These are phyloP conservation scores for Salix udensis DNA, from an alignment of 345 rosid species.

Conservation along the genomic window DNA sequence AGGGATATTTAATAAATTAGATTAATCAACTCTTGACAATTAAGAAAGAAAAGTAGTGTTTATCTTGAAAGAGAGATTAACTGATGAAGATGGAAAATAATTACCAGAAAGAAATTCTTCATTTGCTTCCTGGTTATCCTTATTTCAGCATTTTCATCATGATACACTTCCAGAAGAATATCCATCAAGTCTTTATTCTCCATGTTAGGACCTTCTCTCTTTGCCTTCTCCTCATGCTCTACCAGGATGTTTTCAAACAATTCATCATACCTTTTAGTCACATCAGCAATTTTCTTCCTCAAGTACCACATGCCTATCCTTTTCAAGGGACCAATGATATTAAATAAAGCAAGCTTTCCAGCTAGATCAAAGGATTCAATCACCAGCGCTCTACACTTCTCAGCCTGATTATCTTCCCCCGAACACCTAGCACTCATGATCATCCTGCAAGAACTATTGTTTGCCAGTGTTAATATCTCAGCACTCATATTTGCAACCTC, in stretches of 20 bases:
- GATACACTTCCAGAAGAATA: slow-evolving; percentile 36
- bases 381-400: slow-evolving; percentile 25
- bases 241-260: slow-evolving; percentile 14
- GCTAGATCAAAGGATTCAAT: slow-evolving; percentile 19
- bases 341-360: slow-evolving; percentile 17
- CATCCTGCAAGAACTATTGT: slow-evolving; percentile 34
- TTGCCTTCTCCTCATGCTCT: slow-evolving; percentile 15
- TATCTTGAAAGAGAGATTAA: neutral
- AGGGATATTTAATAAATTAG: neutral
- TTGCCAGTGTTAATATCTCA: slow-evolving; percentile 8
- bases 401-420: slow-evolving; percentile 36
- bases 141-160: slow-evolving; percentile 33
- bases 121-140: slow-evolving; percentile 34
- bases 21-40: neutral
- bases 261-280: slow-evolving; percentile 3
- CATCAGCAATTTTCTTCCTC: neutral
- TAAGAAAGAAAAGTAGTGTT: neutral
- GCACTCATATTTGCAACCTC: slow-evolving; percentile 11
- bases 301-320: neutral
- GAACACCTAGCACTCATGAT: slow-evolving; percentile 38
- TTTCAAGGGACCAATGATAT: slow-evolving; percentile 5
- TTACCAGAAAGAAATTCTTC: slow-evolving; percentile 40
- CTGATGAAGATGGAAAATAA: neutral
- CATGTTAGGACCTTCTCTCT: neutral
- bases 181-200: slow-evolving; percentile 46